Evolutionary conservation across 768 basidiomycete genomes (phyloP).

Genomic region (Calocybe gangraenosa): DNA sequence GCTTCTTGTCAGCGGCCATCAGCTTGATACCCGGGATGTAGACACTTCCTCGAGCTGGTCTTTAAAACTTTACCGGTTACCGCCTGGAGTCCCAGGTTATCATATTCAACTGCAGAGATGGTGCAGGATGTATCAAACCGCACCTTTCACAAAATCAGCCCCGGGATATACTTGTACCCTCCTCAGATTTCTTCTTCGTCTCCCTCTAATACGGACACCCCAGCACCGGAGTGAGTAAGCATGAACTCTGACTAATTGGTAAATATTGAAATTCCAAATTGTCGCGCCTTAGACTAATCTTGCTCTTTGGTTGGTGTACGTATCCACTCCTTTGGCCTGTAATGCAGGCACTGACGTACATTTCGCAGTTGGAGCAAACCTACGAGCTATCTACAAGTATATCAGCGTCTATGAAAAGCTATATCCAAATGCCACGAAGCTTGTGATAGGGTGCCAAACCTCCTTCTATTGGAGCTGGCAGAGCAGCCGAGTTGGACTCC

Average conservation of each 20-base stretch:
- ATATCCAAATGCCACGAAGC: slow-evolving; percentile 38
- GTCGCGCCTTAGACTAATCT: slow-evolving; percentile 28
- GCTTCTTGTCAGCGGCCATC: no score
- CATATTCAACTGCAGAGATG: not conserved
- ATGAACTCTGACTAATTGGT: not conserved
- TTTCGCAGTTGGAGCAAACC: slow-evolving; percentile 38
- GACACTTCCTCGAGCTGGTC: no score
- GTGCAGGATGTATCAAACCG: not conserved
- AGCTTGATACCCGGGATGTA: no score
- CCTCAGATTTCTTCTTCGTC: not conserved
- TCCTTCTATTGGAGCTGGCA: slow-evolving; percentile 32
- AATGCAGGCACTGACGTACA: slow-evolving; percentile 5
- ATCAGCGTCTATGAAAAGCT: slow-evolving; percentile 32
- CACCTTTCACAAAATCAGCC: slow-evolving; percentile 7
- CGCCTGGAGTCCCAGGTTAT: not conserved
- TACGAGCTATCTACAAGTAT: slow-evolving; percentile 45
- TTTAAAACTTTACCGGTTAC: no score
- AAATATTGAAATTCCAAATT: not conserved
- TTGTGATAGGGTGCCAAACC: slow-evolving; percentile 34
- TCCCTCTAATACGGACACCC: not conserved
- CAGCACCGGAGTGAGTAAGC: slow-evolving; percentile 5
- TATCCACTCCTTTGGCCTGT: slow-evolving; percentile 1
- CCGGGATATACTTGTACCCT: slow-evolving; percentile 6
- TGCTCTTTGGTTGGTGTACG: slow-evolving; percentile 47
- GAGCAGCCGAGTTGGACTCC: slow-evolving; percentile 25